Conservation (phyloP, 2,329 filamentous ascomycete genomes). For the Rachicladosporium sp. region DNA sequence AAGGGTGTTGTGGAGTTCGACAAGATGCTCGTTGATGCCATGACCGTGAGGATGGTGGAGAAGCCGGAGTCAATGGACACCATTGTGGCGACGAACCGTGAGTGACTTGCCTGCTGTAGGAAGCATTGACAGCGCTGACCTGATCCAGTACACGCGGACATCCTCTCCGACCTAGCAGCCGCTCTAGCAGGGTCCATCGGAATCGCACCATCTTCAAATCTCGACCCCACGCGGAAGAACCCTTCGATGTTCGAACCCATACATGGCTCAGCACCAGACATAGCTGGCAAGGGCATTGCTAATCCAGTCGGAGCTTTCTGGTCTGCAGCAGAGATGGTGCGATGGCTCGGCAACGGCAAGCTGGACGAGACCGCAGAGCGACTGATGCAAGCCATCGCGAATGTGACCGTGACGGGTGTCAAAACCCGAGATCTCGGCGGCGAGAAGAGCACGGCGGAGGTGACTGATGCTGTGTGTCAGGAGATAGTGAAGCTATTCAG, state of each 20-base stretch:
- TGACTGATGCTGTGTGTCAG: conserved; percentile 45
- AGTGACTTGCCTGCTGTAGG: conserved; percentile 16
- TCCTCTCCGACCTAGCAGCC: conserved; percentile 56
- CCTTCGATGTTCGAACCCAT: conserved; percentile 53
- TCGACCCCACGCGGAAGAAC: conserved; percentile 50
- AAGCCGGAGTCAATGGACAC: conserved; percentile 34
- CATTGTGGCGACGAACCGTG: conserved; percentile 39
- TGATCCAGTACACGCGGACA: conserved; percentile 21
- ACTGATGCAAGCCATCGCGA: conserved; percentile 49
- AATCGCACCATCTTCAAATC: conserved; percentile 58
- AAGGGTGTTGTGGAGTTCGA: conserved; percentile 31
- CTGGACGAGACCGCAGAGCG: conserved; percentile 43
- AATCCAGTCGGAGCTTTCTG: conserved; percentile 57
- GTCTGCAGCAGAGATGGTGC: conserved; percentile 57
- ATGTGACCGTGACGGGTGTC: conserved; percentile 43
- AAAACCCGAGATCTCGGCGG: conserved; percentile 51
- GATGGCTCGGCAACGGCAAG: conserved; percentile 43
- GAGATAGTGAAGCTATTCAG: conserved; percentile 36
- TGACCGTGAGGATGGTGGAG: conserved; percentile 38
- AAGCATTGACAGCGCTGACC: too few relatives aligned
- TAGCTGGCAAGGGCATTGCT: conserved; percentile 49
- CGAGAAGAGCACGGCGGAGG: conserved; percentile 41
- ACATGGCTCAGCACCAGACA: conserved; percentile 53
- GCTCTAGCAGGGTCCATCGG: conserved; percentile 59
- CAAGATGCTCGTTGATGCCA: conserved; percentile 40